Base-by-base conservation (phyloP, 371 early-diverging fungal species). In the Conidiobolus incongruus region DNA sequence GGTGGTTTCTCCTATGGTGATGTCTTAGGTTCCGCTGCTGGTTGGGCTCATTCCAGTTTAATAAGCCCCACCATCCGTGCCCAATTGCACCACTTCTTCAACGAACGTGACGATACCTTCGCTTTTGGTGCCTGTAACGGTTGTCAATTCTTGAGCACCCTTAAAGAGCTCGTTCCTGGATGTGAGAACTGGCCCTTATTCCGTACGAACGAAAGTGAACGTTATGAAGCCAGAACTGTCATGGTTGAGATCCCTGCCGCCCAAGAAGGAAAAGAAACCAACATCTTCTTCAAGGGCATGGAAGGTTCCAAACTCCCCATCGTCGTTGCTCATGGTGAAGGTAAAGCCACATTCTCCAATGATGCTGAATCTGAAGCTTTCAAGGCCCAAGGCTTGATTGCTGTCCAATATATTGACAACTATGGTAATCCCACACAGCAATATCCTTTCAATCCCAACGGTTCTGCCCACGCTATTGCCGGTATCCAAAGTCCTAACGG, bases 1-100 rank as follows among this genome's bases (percentile, higher is more conserved):
- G 96, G 96, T 57, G 96, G 96, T 7, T 95, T 95, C 73, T 80
- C 83, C 0, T 94, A 94, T 56, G 96, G 96, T 54, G 96, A 95
- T 60, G 94, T 93, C 0, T 60, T 95, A 11, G 96, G 96, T 4
- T 94, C 96, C 20, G 96, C 92, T 38, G 65, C 81, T 11, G 96
- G 96, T 24, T 95, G 96, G 94, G 93, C 96, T 47, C 82, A 86
- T 50, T 75, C 81, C 16, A 75, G 86, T 42, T 55, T 91, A 40
- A 56, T 83, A 42, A 70, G 87, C 52, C 45, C 66, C 4, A 58
- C 45, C 32, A 77, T 78, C 1, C 70, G 83, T 30, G 47, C 61
- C 24, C 78, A 86, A 65, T 81, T 95, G 44, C 47, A 55, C 1
- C 60, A 60, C 30, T 95, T 91, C 65, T 89, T 93, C 60, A 54